phyloP scores from a whole-genome alignment of 768 basidiomycete genomes.

The Calocera viscosa region DNA sequence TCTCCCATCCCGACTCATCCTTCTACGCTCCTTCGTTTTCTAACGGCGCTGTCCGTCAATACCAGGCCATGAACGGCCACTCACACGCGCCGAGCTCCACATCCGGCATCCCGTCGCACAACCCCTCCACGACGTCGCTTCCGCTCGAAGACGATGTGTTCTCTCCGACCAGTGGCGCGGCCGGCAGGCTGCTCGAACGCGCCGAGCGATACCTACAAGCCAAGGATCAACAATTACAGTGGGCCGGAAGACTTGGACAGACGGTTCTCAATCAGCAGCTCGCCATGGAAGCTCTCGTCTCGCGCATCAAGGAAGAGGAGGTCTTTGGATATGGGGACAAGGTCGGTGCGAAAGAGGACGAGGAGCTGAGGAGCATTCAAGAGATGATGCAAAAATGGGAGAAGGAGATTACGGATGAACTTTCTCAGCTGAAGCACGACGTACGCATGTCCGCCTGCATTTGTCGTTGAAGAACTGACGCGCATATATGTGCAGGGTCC shows the following conservation, averaged over 20 bases:
- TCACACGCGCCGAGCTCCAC: neutral
- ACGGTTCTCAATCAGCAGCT: constrained; percentile 7
- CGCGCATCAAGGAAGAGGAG: constrained; percentile 4
- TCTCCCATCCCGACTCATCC: neutral
- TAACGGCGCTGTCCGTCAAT: neutral
- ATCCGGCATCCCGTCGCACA: neutral
- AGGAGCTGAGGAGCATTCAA: constrained; percentile 12
- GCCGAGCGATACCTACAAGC: constrained; percentile 4
- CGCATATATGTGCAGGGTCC: neutral
- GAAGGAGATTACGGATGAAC: neutral
- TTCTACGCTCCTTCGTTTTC: neutral
- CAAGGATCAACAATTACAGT: neutral
- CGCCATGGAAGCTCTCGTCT: constrained; percentile 9
- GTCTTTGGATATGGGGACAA: constrained; percentile 4
- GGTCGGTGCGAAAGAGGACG: constrained; percentile 7
- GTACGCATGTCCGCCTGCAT: neutral
- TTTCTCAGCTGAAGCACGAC: neutral
- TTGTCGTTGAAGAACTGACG: neutral
- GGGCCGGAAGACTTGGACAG: constrained; percentile 5
- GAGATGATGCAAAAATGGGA: constrained; percentile 8
- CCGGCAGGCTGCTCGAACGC: constrained; percentile 11
- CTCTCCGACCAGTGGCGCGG: neutral
- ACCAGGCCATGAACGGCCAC: constrained; percentile 9
- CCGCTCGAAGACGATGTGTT: constrained; percentile 2
- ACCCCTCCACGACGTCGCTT: constrained; percentile 1